These are phyloP conservation scores for Talaromyces piceae DNA, from an alignment of 2,329 filamentous ascomycete species.

Conservation along the genomic window DNA sequence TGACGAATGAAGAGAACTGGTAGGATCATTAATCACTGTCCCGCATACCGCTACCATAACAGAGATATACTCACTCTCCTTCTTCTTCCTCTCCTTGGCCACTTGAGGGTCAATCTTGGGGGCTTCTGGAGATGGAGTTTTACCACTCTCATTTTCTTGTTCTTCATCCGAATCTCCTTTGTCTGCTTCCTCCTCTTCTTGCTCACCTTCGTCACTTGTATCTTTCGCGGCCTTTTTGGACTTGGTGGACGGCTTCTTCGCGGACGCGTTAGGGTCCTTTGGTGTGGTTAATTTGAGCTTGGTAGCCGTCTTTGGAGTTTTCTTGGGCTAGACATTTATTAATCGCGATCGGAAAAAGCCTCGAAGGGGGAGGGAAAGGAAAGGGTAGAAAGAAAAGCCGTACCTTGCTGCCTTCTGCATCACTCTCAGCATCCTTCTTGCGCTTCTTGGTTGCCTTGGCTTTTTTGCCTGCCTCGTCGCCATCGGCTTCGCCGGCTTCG, in stretches of 20 bases:
- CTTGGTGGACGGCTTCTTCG: slow-evolving; percentile 18
- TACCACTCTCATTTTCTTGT: slow-evolving; percentile 48
- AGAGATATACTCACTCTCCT: slow-evolving; percentile 39
- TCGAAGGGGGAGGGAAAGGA: too few species aligned
- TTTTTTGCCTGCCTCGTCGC: slow-evolving; percentile 50
- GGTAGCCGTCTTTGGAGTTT: slow-evolving; percentile 57
- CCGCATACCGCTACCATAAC: neutral
- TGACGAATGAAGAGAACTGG: slow-evolving; percentile 86
- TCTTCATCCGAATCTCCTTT: slow-evolving; percentile 46
- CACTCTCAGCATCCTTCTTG: slow-evolving; percentile 47
- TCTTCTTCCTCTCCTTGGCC: slow-evolving; percentile 50
- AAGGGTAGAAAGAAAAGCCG: slow-evolving; percentile 17
- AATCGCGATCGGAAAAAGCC: too few species aligned
- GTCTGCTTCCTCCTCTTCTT: slow-evolving; percentile 44
- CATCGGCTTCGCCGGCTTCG: slow-evolving; percentile 44
- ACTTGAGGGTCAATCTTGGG: slow-evolving; percentile 51
- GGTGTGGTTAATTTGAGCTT: slow-evolving; percentile 47
- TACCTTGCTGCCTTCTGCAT: slow-evolving; percentile 66
- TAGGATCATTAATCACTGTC: slow-evolving; percentile 13
- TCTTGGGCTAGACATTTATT: slow-evolving; percentile 46
- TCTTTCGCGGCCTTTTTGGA: slow-evolving; percentile 49
- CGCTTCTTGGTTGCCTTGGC: slow-evolving; percentile 33
- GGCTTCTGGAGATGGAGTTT: slow-evolving; percentile 40
- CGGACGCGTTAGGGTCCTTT: slow-evolving; percentile 48
- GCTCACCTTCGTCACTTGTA: slow-evolving; percentile 50